A percentile compares a stretch with the other conserved stretches of the same genome.
phyloP scores from a whole-genome alignment of 768 basidiomycete genomes.

The Guyanaporus albipodus region DNA sequence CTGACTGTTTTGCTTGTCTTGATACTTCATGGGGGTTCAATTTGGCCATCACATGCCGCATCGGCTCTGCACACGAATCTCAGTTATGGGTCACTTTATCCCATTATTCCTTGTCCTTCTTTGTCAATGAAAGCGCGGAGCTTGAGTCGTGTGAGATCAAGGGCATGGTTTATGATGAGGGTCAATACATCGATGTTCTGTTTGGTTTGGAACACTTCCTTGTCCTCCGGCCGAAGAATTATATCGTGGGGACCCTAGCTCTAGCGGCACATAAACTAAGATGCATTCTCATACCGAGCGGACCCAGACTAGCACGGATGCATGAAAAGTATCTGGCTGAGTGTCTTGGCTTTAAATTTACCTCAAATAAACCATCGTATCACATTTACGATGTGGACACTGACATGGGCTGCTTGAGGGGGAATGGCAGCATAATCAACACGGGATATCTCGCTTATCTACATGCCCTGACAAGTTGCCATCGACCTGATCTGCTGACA shows the following conservation, averaged over 20 bases:
- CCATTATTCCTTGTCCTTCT: neutral
- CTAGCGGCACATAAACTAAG: neutral
- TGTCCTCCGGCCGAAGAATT: neutral
- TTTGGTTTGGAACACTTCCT: neutral
- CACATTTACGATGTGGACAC: neutral
- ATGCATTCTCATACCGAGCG: neutral
- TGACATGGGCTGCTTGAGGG: slow-evolving; percentile 12
- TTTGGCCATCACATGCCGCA: neutral
- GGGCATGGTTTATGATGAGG: neutral
- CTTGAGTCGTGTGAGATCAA: too few species aligned
- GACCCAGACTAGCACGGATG: neutral
- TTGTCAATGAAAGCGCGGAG: too few species aligned
- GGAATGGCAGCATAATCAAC: slow-evolving; percentile 18
- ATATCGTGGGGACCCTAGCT: neutral
- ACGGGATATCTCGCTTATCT: slow-evolving; percentile 36
- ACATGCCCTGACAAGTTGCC: slow-evolving; percentile 39
- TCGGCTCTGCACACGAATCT: neutral
- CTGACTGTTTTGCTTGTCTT: neutral
- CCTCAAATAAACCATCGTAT: too few species aligned
- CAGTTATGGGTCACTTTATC: neutral
- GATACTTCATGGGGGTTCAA: neutral
- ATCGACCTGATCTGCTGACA: slow-evolving; percentile 40
- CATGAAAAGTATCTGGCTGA: too few species aligned
- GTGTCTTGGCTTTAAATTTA: too few species aligned
- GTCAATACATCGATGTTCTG: neutral